These are phyloP conservation scores for Clavispora phyllophila DNA, from an alignment of 805 yeast genomes.

Conservation along the genomic window DNA sequence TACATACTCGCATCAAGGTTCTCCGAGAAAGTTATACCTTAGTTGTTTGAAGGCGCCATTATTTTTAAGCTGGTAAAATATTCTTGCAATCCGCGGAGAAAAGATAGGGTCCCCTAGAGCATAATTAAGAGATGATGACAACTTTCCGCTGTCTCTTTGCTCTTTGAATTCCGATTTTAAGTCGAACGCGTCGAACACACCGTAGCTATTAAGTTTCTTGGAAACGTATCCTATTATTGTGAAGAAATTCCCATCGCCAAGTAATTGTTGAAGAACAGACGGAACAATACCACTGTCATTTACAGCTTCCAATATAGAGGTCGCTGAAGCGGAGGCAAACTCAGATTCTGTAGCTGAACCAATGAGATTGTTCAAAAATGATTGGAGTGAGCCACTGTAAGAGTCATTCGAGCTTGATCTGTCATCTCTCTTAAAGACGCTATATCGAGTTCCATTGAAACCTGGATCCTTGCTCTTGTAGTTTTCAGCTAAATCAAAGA, in stretches of 20 bases:
- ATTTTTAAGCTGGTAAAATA: constrained; percentile 27
- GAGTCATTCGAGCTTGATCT: constrained; percentile 1
- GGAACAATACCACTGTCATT: constrained; percentile 26
- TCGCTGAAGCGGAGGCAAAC: constrained; percentile 17
- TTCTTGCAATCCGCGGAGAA: constrained; percentile 27
- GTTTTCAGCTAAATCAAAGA: constrained; percentile 25
- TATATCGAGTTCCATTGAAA: constrained; percentile 10
- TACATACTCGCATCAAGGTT: not conserved
- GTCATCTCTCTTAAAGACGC: constrained; percentile 3
- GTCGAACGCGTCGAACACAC: constrained; percentile 29
- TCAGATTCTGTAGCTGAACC: constrained; percentile 20
- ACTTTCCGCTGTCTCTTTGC: constrained; percentile 18
- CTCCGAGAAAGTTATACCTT: constrained; percentile 28
- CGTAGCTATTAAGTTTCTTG: constrained; percentile 27
- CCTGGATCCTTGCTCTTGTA: constrained; percentile 27
- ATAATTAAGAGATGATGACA: constrained; percentile 22
- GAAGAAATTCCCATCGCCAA: constrained; percentile 17
- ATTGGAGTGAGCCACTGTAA: constrained; percentile 27
- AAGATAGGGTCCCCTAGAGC: constrained; percentile 24
- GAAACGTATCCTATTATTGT: constrained; percentile 19
- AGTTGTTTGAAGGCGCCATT: constrained; percentile 27
- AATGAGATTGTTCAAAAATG: constrained; percentile 27
- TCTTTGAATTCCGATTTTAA: constrained; percentile 17
- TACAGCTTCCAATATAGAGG: constrained; percentile 24
- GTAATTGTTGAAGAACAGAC: constrained; percentile 21